Conservation (phyloP, 257 asterid genomes). For the Solanum lignicaule region DNA sequence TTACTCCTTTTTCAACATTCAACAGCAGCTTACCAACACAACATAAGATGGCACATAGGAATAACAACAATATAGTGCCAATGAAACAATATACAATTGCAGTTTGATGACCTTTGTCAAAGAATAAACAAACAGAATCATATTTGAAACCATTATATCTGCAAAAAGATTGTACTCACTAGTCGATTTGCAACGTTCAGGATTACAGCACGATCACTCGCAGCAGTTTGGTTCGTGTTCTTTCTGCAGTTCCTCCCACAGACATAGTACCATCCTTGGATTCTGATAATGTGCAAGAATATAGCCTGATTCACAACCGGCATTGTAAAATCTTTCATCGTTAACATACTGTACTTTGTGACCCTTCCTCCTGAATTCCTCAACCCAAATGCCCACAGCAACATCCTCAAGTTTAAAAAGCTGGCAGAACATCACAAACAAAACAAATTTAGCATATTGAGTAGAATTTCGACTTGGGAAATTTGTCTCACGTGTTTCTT, state of each 20-base stretch:
- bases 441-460: background rate
- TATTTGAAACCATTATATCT: background rate
- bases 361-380: constrained; percentile 42
- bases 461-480: background rate
- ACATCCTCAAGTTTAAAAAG: constrained; percentile 92
- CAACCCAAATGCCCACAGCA: constrained; percentile 91
- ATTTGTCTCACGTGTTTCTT: background rate
- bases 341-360: constrained; percentile 34
- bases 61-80: background rate
- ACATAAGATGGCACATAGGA: background rate
- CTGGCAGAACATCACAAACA: constrained; percentile 18
- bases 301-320: constrained; percentile 69
- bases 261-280: constrained; percentile 65
- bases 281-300: constrained; percentile 90
- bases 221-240: constrained; percentile 68
- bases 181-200: background rate
- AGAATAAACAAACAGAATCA: background rate
- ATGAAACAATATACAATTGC: background rate
- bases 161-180: background rate
- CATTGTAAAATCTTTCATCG: constrained; percentile 57
- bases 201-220: constrained; percentile 19
- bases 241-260: constrained; percentile 85
- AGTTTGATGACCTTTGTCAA: background rate
- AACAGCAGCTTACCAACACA: background rate
- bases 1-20: background rate